Percentiles rank a stretch among this genome's conserved stretches.
Evolutionary conservation across 2,329 filamentous ascomycete species (phyloP).

Genomic region (Fusarium buxicola): DNA sequence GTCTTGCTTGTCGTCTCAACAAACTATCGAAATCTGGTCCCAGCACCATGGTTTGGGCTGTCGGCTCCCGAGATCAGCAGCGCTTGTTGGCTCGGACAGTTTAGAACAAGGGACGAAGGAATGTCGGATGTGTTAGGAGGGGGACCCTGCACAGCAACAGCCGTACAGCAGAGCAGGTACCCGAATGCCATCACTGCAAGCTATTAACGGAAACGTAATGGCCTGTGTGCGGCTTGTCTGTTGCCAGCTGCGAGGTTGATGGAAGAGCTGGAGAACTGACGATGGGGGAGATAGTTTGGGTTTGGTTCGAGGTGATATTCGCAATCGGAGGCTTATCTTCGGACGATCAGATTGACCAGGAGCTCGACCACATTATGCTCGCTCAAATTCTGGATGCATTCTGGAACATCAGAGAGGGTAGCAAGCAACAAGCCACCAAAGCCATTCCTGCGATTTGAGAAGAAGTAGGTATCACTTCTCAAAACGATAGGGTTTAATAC

Average conservation of each 20-base stretch:
- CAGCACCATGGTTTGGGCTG: constrained; percentile 34
- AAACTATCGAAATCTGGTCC: constrained; percentile 22
- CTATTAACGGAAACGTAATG: constrained; percentile 23
- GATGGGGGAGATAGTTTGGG: background rate
- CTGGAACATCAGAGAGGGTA: constrained; percentile 7
- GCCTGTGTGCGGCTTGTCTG: constrained; percentile 33
- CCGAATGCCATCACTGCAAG: constrained; percentile 22
- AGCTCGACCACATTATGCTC: too few species aligned
- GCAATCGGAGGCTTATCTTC: background rate
- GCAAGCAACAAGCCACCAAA: constrained; percentile 1
- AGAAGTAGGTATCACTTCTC: background rate
- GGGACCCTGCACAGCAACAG: constrained; percentile 35
- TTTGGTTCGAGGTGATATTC: background rate
- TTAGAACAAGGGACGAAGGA: constrained; percentile 35
- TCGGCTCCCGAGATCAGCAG: constrained; percentile 42
- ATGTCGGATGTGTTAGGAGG: constrained; percentile 31
- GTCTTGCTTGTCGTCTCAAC: constrained; percentile 15
- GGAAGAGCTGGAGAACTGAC: background rate
- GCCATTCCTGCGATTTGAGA: background rate
- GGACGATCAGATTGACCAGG: background rate
- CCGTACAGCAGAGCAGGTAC: constrained; percentile 29
- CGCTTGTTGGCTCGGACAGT: constrained; percentile 35
- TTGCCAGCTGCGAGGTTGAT: constrained; percentile 11
- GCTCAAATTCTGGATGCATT: too few species aligned
- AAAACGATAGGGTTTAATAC: constrained; percentile 2